Evolutionary conservation across 2,329 filamentous ascomycete genomes (phyloP).

Genomic region (Ceratocystis variospora): DNA sequence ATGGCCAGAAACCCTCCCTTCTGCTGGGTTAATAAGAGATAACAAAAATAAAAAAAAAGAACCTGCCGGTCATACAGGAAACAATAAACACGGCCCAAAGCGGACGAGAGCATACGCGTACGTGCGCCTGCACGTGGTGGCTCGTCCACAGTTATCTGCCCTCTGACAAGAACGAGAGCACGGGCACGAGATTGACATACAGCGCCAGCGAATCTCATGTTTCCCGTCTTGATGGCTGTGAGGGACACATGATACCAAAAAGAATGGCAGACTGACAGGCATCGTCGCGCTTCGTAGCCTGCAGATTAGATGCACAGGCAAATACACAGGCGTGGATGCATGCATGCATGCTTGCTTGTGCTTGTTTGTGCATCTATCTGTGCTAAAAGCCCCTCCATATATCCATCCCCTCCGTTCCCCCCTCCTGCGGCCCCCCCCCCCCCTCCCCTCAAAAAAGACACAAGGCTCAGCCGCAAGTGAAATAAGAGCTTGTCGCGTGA

Average conservation of each 20-base stretch:
- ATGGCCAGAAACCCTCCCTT: constrained; percentile 1
- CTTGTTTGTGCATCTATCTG: neutral
- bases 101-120: neutral
- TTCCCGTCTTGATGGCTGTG: neutral
- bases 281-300: neutral
- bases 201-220: too few relatives aligned
- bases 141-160: neutral
- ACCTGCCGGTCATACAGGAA: neutral
- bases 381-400: neutral
- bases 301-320: too few relatives aligned
- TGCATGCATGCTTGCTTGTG: too few relatives aligned
- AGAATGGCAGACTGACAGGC: neutral
- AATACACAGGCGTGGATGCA: too few relatives aligned
- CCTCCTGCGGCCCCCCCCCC: neutral
- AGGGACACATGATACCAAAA: neutral
- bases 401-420: neutral
- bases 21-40: neutral
- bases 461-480: neutral
- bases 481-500: neutral
- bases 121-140: neutral
- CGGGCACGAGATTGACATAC: neutral
- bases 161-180: neutral
- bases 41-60: neutral
- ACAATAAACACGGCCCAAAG: neutral
- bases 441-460: neutral